phyloP scores from a whole-genome alignment of 192 early-diverging fungal species.

The Rhizophagus sp. region DNA sequence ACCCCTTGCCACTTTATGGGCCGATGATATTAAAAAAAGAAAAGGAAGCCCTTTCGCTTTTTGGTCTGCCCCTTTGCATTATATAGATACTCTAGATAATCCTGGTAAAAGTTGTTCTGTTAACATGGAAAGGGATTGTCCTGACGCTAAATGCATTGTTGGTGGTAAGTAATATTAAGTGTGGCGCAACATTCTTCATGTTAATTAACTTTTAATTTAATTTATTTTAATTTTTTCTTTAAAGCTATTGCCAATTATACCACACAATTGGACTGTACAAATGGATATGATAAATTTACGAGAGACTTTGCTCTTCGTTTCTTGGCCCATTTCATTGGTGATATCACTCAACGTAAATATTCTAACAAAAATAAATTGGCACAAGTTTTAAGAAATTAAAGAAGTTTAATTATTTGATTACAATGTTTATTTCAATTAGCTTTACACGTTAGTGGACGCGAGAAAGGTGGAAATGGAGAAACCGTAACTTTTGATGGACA shows the following conservation, averaged over 20 bases:
- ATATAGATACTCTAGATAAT: slow-evolving; percentile 15
- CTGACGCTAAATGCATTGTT: slow-evolving; percentile 11
- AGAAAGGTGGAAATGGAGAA: background rate
- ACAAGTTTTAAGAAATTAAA: background rate
- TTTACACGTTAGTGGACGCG: slow-evolving; percentile 7
- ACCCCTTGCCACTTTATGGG: background rate
- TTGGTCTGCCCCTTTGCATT: slow-evolving; percentile 12
- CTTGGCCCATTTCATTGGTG: slow-evolving; percentile 20
- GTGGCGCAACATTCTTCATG: background rate
- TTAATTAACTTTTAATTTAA: no score
- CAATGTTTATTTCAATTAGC: background rate
- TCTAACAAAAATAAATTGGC: background rate
- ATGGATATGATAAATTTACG: background rate
- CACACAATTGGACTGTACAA: slow-evolving; percentile 8
- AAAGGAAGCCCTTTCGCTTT: background rate
- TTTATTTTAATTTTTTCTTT: background rate
- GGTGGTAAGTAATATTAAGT: slow-evolving; percentile 9
- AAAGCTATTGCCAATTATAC: slow-evolving; percentile 26
- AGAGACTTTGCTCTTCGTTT: slow-evolving; percentile 15
- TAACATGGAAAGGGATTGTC: slow-evolving; percentile 3
- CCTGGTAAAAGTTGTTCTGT: slow-evolving; percentile 11
- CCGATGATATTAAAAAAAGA: background rate
- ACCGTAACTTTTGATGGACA: background rate
- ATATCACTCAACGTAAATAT: slow-evolving; percentile 26
- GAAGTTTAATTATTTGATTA: background rate